phyloP scores from a whole-genome alignment of 2,329 filamentous ascomycete genomes.

The Xylaria sp. region DNA sequence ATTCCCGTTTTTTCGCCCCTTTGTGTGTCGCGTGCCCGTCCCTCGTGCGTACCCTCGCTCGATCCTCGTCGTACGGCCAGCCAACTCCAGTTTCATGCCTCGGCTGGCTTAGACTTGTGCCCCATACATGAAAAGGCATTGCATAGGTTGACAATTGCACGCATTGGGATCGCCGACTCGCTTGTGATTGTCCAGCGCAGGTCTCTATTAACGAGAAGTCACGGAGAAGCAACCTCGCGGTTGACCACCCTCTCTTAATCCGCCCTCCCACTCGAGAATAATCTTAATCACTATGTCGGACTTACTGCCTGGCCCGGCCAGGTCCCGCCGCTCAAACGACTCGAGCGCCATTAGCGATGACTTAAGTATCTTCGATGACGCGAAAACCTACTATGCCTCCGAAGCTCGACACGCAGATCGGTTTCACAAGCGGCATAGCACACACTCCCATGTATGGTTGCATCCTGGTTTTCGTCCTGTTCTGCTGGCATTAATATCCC shows the following conservation, averaged over 20 bases:
- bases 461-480: background rate
- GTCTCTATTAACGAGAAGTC: slow-evolving; percentile 1
- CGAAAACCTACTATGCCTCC: slow-evolving; percentile 68
- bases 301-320: slow-evolving; percentile 35
- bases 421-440: slow-evolving; percentile 63
- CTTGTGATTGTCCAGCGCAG: background rate
- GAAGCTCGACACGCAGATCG: slow-evolving; percentile 65
- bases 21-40: slow-evolving; percentile 4
- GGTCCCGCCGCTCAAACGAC: slow-evolving; percentile 36
- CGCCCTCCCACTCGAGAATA: background rate
- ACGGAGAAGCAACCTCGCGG: background rate
- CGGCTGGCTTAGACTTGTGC: background rate
- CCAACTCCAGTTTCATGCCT: background rate
- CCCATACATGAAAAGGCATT: background rate
- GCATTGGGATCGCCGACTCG: background rate
- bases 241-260: background rate
- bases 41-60: background rate
- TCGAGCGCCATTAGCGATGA: slow-evolving; percentile 56
- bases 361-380: slow-evolving; percentile 64
- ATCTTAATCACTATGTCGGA: slow-evolving; percentile 42
- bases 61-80: background rate
- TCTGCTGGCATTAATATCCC: slow-evolving; percentile 22
- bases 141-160: background rate
- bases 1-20: background rate
- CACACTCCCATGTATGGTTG: slow-evolving; percentile 64